phyloP scores from a whole-genome alignment of 768 basidiomycete genomes.

The Pluteus cervinus region DNA sequence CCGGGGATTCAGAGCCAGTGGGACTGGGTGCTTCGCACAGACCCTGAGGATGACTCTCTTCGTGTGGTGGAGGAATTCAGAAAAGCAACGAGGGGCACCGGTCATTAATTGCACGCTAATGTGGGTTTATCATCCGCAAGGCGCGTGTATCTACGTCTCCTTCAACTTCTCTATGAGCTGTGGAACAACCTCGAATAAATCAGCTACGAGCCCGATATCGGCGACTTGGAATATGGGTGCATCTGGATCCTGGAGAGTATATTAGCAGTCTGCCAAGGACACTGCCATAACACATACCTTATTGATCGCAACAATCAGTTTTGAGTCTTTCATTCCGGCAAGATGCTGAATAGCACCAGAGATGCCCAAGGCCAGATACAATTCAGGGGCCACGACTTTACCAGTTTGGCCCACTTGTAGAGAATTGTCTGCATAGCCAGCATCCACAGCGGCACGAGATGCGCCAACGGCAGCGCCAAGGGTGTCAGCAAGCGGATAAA shows the following conservation, averaged over 20 bases:
- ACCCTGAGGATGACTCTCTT: constrained; percentile 24
- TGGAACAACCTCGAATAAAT: constrained; percentile 89
- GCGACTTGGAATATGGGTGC: constrained; percentile 99
- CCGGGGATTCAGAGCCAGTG: constrained; percentile 34
- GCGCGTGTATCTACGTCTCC: too few species aligned
- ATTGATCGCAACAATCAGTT: constrained; percentile 96
- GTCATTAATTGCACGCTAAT: too few species aligned
- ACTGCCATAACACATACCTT: constrained; percentile 49
- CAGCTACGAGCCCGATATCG: constrained; percentile 90
- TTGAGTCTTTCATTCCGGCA: constrained; percentile 99
- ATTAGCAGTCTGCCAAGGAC: constrained; percentile 6
- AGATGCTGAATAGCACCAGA: constrained; percentile 99
- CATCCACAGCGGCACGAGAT: constrained; percentile 96
- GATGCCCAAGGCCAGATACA: constrained; percentile 96
- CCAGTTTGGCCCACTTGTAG: constrained; percentile 99
- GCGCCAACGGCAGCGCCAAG: constrained; percentile 96
- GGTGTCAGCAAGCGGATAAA: constrained; percentile 90
- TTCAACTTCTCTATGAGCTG: constrained; percentile 87
- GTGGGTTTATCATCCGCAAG: too few species aligned
- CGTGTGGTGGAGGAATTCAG: too few species aligned
- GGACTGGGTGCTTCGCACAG: constrained; percentile 33
- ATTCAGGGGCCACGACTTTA: constrained; percentile 94
- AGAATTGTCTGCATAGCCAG: constrained; percentile 96
- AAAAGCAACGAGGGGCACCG: too few species aligned
- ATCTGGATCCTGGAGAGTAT: constrained; percentile 69